phyloP scores from a whole-genome alignment of 495 filamentous ascomycete species.

The Lophiostoma macrostomum region DNA sequence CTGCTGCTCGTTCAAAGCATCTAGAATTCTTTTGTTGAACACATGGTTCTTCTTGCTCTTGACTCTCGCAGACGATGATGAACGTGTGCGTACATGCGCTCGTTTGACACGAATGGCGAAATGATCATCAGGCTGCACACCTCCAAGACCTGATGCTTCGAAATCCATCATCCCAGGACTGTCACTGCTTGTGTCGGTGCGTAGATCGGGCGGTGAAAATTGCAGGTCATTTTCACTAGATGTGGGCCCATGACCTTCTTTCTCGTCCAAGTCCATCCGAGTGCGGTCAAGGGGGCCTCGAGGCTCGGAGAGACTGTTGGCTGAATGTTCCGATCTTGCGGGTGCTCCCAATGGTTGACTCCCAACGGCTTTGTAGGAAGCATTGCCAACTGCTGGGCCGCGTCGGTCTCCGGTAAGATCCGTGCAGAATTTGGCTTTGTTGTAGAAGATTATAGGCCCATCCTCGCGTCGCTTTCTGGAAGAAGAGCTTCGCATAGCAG shows the following conservation, averaged over 20 bases:
- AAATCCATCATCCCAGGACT: constrained; percentile 42
- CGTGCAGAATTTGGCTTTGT: constrained; percentile 68
- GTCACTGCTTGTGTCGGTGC: constrained; percentile 1
- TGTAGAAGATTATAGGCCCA: constrained; percentile 80
- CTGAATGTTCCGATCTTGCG: neutral
- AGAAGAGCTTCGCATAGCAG: constrained; percentile 41
- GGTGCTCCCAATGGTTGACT: constrained; percentile 21
- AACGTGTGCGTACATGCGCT: constrained; percentile 37
- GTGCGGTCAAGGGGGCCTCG: constrained; percentile 4
- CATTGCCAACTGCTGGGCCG: neutral
- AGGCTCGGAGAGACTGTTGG: neutral
- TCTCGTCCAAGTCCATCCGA: neutral
- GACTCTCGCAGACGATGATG: neutral
- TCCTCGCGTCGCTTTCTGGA: constrained; percentile 50
- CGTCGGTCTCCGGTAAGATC: constrained; percentile 64
- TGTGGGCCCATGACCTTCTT: constrained; percentile 3
- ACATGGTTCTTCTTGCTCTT: constrained; percentile 5
- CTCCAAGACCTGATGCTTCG: constrained; percentile 63
- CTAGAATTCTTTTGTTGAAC: constrained; percentile 17
- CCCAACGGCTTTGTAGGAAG: constrained; percentile 13
- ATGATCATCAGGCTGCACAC: constrained; percentile 64
- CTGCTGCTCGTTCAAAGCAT: constrained; percentile 14
- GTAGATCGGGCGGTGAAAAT: constrained; percentile 7
- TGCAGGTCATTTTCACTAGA: constrained; percentile 18
- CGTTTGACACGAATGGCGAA: constrained; percentile 58